phyloP scores from a whole-genome alignment of 257 asterid genomes.

The Solanum lycopersicoides region DNA sequence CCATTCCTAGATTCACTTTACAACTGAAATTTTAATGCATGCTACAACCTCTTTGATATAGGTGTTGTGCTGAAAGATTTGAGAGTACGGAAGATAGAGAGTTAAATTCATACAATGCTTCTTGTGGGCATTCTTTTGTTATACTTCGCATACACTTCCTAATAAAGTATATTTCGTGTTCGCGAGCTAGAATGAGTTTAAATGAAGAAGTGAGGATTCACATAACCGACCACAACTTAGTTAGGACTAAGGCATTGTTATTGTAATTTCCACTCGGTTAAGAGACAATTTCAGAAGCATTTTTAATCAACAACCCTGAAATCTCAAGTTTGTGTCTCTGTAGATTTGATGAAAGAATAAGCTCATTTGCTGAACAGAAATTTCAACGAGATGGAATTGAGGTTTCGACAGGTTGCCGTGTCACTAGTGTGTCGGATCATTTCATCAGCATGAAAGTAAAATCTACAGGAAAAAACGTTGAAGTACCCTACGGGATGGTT shows the following conservation, averaged over 20 bases:
- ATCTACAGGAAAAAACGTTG: conserved; percentile 52
- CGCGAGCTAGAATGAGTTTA: background rate
- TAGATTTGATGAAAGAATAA: conserved; percentile 97
- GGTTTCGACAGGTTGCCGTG: conserved; percentile 81
- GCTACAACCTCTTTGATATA: background rate
- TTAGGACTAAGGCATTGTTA: background rate
- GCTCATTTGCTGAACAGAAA: conserved; percentile 84
- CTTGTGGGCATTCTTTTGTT: background rate
- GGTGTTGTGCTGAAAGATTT: background rate
- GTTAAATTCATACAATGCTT: background rate
- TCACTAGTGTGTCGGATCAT: conserved; percentile 66
- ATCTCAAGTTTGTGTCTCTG: background rate
- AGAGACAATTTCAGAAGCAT: background rate
- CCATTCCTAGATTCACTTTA: background rate
- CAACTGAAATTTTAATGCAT: background rate
- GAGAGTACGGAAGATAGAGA: background rate
- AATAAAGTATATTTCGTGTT: background rate
- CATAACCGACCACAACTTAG: background rate
- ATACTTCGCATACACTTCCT: background rate
- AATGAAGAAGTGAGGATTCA: background rate
- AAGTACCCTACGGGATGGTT: conserved; percentile 88
- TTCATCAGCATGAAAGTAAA: conserved; percentile 62
- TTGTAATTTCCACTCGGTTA: background rate
- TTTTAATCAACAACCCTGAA: background rate
- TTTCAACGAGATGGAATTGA: conserved; percentile 81